Evolutionary conservation across 1,284 basidiomycete species (phyloP).

Genomic region (Tylopilus orsonianus): DNA sequence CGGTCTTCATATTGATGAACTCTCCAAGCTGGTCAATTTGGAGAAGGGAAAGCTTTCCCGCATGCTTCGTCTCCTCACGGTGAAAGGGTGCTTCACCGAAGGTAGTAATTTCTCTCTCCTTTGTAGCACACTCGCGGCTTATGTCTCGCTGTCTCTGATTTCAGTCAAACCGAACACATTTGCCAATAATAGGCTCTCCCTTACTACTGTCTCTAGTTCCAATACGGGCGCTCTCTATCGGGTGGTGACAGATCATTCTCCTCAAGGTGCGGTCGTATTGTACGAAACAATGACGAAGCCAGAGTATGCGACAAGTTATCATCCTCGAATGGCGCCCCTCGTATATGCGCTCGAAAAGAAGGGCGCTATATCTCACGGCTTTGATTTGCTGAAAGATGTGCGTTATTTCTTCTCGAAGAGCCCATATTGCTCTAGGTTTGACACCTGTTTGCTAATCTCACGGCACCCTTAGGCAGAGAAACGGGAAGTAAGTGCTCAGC

Average conservation of each 20-base stretch:
- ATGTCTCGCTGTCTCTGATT: background rate
- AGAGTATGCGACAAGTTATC: constrained; percentile 21
- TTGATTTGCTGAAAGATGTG: constrained; percentile 27
- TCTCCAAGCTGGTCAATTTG: constrained; percentile 24
- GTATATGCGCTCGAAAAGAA: constrained; percentile 24
- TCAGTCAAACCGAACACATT: constrained; percentile 27
- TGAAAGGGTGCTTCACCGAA: constrained; percentile 37
- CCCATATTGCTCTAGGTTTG: background rate
- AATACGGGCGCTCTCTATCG: constrained; percentile 8
- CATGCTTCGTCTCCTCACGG: constrained; percentile 34
- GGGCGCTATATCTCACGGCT: constrained; percentile 24
- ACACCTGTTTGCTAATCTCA: background rate
- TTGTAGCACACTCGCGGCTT: background rate
- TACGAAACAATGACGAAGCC: constrained; percentile 30
- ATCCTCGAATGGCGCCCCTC: constrained; percentile 24
- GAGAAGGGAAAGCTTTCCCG: constrained; percentile 32
- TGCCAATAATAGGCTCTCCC: constrained; percentile 33
- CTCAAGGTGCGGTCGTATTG: constrained; percentile 15
- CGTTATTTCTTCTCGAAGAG: constrained; percentile 12
- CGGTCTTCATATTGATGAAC: constrained; percentile 27
- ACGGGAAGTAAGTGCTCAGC: constrained; percentile 12
- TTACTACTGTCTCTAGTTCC: constrained; percentile 19
- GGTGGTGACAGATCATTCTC: constrained; percentile 16
- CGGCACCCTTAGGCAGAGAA: constrained; percentile 15
- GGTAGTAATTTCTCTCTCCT: constrained; percentile 8